Percentiles rank a stretch among this genome's conserved stretches.
phyloP scores from a whole-genome alignment of 345 rosid genomes.

The Eucalyptus virginea region DNA sequence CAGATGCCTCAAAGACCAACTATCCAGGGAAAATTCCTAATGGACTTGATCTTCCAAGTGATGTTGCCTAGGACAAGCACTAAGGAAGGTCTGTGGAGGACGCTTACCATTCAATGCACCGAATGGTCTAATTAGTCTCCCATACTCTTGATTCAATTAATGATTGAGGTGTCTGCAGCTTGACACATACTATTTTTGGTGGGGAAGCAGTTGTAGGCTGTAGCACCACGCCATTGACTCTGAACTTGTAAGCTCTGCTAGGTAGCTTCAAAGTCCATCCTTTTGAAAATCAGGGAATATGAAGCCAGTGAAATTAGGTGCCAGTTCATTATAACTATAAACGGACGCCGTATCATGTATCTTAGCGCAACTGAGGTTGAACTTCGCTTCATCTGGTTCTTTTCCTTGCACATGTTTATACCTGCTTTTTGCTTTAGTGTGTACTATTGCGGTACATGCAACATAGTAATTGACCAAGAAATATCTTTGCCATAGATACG shows the following conservation, averaged over 20 bases:
- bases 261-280: background rate
- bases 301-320: background rate
- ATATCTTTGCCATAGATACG: background rate
- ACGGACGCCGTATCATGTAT: background rate
- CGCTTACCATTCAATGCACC: background rate
- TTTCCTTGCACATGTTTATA: background rate
- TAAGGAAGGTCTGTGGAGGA: background rate
- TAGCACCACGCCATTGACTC: background rate
- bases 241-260: background rate
- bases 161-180: background rate
- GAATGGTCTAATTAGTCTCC: background rate
- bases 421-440: background rate
- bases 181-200: background rate
- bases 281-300: background rate
- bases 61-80: conserved; percentile 1
- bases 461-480: background rate
- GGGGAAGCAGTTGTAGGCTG: background rate
- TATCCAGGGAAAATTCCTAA: conserved; percentile 2
- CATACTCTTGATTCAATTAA: background rate
- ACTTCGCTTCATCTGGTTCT: background rate
- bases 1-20: conserved; percentile 1
- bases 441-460: background rate
- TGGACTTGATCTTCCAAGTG: conserved; percentile 2
- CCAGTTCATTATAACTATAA: background rate
- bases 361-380: background rate